Evolutionary conservation across 495 filamentous ascomycete species (phyloP).

Genomic region (Aspergillus diversus): DNA sequence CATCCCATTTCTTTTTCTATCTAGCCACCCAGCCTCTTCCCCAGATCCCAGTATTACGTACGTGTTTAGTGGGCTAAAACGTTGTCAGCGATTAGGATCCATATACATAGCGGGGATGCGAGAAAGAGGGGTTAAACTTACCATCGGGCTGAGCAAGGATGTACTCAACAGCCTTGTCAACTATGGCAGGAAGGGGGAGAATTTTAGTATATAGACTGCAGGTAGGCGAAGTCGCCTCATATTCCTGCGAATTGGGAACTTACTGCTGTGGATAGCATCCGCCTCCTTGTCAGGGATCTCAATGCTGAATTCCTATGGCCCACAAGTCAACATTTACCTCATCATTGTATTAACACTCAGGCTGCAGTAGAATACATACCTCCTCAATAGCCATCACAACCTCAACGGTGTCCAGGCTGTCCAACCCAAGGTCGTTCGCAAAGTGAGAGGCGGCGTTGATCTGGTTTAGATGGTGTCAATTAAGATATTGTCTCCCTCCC

Average conservation of each 20-base stretch:
- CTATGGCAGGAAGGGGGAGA: conserved; percentile 51
- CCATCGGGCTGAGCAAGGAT: conserved; percentile 93
- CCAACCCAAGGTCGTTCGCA: conserved; percentile 91
- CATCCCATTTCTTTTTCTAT: conserved; percentile 46
- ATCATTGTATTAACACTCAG: conserved; percentile 13
- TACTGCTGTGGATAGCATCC: conserved; percentile 95
- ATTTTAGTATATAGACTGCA: conserved; percentile 26
- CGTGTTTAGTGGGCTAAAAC: conserved; percentile 46
- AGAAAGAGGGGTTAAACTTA: conserved; percentile 27
- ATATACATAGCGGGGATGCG: background rate
- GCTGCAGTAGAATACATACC: conserved; percentile 57
- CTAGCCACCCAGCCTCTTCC: conserved; percentile 33
- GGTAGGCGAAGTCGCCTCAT: background rate
- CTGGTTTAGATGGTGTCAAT: conserved; percentile 47
- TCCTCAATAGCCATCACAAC: conserved; percentile 99
- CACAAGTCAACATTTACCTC: conserved; percentile 14
- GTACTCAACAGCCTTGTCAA: conserved; percentile 94
- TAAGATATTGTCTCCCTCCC: conserved; percentile 9
- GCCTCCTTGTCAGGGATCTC: conserved; percentile 99
- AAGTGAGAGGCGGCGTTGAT: conserved; percentile 84
- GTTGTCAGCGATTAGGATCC: conserved; percentile 22
- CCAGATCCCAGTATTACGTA: conserved; percentile 39
- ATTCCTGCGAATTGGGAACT: conserved; percentile 35
- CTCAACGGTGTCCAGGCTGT: conserved; percentile 97
- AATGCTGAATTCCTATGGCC: conserved; percentile 92